Conservation (phyloP, 768 basidiomycete species). For the Asterophora lycoperdoides region DNA sequence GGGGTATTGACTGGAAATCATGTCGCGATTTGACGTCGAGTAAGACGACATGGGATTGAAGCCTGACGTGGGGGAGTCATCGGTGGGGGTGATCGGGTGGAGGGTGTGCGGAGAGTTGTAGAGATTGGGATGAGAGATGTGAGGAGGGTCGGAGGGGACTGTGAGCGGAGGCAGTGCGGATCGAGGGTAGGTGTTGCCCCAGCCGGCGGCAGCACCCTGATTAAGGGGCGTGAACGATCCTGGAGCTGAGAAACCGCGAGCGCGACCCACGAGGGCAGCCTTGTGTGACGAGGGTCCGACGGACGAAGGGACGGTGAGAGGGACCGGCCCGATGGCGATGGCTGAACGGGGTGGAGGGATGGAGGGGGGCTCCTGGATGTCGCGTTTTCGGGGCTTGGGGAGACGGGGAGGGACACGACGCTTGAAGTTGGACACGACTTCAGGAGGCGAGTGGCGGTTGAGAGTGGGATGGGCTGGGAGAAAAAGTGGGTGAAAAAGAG, state of each 20-base stretch:
- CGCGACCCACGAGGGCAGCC: slow-evolving; percentile 49
- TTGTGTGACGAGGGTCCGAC: slow-evolving; percentile 37
- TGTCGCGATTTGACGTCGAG: slow-evolving; percentile 37
- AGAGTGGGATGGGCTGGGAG: slow-evolving; percentile 81
- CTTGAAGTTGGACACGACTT: slow-evolving; percentile 92
- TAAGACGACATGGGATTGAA: slow-evolving; percentile 43
- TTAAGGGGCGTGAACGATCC: slow-evolving; percentile 72
- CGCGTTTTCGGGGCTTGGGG: slow-evolving; percentile 82
- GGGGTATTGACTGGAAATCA: slow-evolving; percentile 58
- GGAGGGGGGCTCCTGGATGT: slow-evolving; percentile 60
- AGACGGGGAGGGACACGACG: slow-evolving; percentile 91
- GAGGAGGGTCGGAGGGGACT: slow-evolving; percentile 71
- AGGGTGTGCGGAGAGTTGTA: slow-evolving; percentile 59
- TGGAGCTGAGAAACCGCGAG: slow-evolving; percentile 80
- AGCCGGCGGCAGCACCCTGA: slow-evolving; percentile 52
- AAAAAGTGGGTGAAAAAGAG: slow-evolving; percentile 7
- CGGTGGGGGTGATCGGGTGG: slow-evolving; percentile 65
- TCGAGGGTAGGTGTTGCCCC: slow-evolving; percentile 58
- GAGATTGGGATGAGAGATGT: slow-evolving; percentile 53
- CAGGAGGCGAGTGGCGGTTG: slow-evolving; percentile 84
- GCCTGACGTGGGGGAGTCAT: slow-evolving; percentile 57
- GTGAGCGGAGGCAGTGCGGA: slow-evolving; percentile 75
- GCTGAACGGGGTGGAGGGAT: slow-evolving; percentile 78
- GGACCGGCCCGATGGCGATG: slow-evolving; percentile 62
- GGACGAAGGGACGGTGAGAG: slow-evolving; percentile 59